These are phyloP conservation scores for Cordyceps tenuipes DNA, from an alignment of 2,329 filamentous ascomycete genomes.

Conservation along the genomic window DNA sequence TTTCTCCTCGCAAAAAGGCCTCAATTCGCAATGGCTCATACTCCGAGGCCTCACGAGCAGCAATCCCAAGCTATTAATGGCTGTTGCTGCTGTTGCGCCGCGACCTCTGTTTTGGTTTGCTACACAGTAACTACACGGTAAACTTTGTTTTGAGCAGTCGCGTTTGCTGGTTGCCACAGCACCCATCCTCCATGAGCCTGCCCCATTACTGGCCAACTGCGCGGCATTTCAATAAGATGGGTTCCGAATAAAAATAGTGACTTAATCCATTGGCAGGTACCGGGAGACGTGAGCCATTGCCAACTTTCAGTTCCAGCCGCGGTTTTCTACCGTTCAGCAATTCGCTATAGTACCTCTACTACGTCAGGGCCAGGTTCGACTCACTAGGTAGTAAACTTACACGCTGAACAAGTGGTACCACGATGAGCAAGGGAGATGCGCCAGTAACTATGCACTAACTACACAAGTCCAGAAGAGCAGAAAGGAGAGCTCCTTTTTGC, in stretches of 20 bases:
- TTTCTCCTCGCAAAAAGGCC: not conserved
- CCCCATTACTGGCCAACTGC: not conserved
- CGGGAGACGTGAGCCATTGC: too few relatives aligned
- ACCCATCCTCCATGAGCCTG: not conserved
- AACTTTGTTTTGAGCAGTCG: slow-evolving; percentile 7
- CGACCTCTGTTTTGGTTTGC: not conserved
- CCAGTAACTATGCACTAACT: too few relatives aligned
- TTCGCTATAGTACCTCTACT: too few relatives aligned
- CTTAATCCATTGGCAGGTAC: too few relatives aligned
- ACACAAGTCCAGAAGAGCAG: too few relatives aligned
- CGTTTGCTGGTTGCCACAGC: slow-evolving; percentile 9
- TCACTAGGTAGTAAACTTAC: not conserved
- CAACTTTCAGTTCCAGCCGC: too few relatives aligned
- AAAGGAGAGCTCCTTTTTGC: too few relatives aligned
- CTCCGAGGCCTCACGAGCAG: not conserved
- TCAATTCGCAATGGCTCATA: not conserved
- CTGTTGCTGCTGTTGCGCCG: not conserved
- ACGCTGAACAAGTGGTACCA: not conserved
- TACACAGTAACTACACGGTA: not conserved
- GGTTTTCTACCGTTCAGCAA: too few relatives aligned
- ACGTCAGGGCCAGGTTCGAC: not conserved
- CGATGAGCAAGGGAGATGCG: too few relatives aligned
- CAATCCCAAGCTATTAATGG: not conserved
- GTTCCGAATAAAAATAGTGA: too few relatives aligned
- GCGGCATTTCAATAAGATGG: too few relatives aligned